Conservation (phyloP, 129 eudicot genomes). For the Saposhnikovia divaricata region DNA sequence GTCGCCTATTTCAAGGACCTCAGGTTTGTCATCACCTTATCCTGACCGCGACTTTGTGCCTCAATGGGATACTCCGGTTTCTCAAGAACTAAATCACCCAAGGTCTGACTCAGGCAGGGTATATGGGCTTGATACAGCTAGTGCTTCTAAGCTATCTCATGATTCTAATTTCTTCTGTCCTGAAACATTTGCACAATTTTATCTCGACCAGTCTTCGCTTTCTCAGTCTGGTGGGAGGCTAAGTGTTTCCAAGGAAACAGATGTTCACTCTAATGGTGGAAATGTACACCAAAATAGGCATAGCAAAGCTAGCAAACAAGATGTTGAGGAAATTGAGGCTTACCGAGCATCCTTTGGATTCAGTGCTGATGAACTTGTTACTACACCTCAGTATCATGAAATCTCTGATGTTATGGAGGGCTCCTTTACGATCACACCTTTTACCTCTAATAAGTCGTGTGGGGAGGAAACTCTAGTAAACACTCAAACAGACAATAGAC, state of each 20-base stretch:
- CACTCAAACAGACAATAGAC: background rate
- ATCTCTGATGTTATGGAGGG: constrained; percentile 71
- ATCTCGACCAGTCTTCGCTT: constrained; percentile 68
- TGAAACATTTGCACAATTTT: constrained; percentile 87
- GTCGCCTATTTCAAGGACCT: constrained; percentile 61
- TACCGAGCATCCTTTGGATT: constrained; percentile 96
- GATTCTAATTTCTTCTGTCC: constrained; percentile 96
- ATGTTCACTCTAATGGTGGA: constrained; percentile 61
- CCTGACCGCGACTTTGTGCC: constrained; percentile 52
- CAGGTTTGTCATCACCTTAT: constrained; percentile 52
- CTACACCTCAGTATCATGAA: constrained; percentile 86
- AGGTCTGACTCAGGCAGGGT: constrained; percentile 39
- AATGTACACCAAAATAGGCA: constrained; percentile 62
- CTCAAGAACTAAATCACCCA: constrained; percentile 31
- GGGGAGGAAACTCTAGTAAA: constrained; percentile 25
- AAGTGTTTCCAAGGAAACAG: constrained; percentile 84
- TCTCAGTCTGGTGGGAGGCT: constrained; percentile 82
- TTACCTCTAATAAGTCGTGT: constrained; percentile 30
- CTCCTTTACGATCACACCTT: constrained; percentile 58
- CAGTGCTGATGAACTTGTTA: constrained; percentile 90
- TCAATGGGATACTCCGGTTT: constrained; percentile 41
- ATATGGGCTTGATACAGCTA: constrained; percentile 22
- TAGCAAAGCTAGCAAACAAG: constrained; percentile 52
- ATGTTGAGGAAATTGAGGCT: constrained; percentile 89
- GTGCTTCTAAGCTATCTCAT: constrained; percentile 46